Evolutionary conservation across 2,329 filamentous ascomycete genomes (phyloP), one percentile per base, ranked within the genome.

Genomic region (Colletotrichum godetiae): DNA sequence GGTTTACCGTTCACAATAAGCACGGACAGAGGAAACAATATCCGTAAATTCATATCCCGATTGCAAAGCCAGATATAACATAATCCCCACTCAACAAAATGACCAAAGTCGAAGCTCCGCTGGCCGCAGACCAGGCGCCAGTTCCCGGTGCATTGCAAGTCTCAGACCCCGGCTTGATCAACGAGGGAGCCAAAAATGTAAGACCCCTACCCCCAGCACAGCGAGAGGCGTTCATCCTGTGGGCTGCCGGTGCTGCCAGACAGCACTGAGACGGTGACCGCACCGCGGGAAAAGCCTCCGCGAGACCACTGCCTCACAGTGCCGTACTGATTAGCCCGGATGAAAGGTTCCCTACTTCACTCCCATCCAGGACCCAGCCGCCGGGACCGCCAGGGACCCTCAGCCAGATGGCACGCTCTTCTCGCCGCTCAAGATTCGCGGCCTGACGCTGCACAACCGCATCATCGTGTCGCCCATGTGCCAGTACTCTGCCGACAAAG

Each of bases 401-500:
- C 82, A 84, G 46, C 81, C 86, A 12, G 85, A 91, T 4, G 70
- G 62, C 46, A 79, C 76, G 52, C 77, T 88, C 31, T 87, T 88
- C 78, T 81, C 80, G 0, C 85, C 86, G 4, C 76, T 88, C 52
- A 84, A 79, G 59, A 82, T 88, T 63, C 81, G 86, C 49, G 81
- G 81, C 60, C 77, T 86, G 37, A 83, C 80, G 6, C 80, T 87
- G 59, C 85, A 83, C 49, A 88, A 88, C 74, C 83, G 86, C 55
- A 83, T 86, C 68, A 81, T 84, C 74, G 82, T 87, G 53, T 82
- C 84, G 4, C 86, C 86, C 12, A 85, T 88, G 84, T 87, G 86
- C 81, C 86, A 83, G 78, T 86, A 84, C 76, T 85, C 83, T 5
- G 80, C 82, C n/a, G 77, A 84, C 42, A 78, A 83, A 7, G 86